Percentiles rank a stretch among this genome's conserved stretches.
These are phyloP conservation scores for Phytophthora pluvialis DNA, from an alignment of 352 stramenopile genomes.

Conservation along the genomic window DNA sequence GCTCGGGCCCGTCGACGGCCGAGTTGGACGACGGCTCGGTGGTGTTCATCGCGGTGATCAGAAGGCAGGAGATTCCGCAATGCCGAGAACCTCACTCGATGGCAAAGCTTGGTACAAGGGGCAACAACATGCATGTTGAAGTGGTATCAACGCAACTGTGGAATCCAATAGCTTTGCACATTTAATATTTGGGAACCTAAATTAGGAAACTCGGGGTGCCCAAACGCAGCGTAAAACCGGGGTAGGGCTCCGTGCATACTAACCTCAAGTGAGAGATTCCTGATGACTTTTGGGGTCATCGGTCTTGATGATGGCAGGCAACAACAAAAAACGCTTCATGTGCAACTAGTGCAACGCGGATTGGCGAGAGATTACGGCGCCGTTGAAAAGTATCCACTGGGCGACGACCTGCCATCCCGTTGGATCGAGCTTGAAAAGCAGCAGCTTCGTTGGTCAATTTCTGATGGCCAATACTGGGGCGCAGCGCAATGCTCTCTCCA, in stretches of 20 bases:
- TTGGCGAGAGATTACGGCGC: conserved; percentile 14
- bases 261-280: background rate
- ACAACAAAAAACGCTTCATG: conserved; percentile 10
- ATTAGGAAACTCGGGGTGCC: background rate
- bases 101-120: background rate
- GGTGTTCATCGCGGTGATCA: conserved; percentile 10
- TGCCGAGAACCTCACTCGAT: conserved; percentile 1
- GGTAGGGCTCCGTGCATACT: background rate
- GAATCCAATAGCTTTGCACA: conserved; percentile 1
- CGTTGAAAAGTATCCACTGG: background rate
- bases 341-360: conserved; percentile 14
- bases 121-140: conserved; percentile 12
- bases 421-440: no score
- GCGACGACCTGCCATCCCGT: no score
- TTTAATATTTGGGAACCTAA: background rate
- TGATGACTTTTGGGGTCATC: conserved; percentile 2
- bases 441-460: no score
- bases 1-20: conserved; percentile 14
- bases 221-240: background rate
- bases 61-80: conserved; percentile 11
- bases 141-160: conserved; percentile 13
- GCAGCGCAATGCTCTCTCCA: no score
- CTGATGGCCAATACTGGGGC: no score
- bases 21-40: conserved; percentile 18
- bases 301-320: conserved; percentile 12